Base-by-base conservation (phyloP, 2,329 filamentous ascomycete genomes). In the Colletotrichum eremochloae region DNA sequence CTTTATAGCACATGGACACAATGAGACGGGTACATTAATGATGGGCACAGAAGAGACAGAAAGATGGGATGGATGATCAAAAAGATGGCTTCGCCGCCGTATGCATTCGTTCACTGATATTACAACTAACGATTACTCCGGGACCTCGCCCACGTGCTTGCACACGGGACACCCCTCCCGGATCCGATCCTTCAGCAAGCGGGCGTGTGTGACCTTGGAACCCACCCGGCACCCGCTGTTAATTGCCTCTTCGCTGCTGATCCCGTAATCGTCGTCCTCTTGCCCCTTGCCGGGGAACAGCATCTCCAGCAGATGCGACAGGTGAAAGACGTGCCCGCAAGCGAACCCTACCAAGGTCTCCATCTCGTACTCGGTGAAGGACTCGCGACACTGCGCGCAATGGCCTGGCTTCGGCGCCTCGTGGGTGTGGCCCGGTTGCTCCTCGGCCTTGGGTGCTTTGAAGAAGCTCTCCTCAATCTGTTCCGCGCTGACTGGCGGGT, bases 181-280 rank as follows among this genome's bases (percentile, higher is more conserved):
- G 46, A 96, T 86, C 73, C 90, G 90, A 77, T 95, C 93, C 75
- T 91, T 88, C 72, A 97, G 82, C 67, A 97, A 80, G 74, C 94
- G 89, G 50, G 95, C 95, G 79, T 94, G 94, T 75, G 93, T 96
- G 38, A 97, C 94, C 82, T 98, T 98, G 40, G 92, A 90, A 0
- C 94, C 93, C 8, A 98, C 91, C 65, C 92, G 94, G 68, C 92
- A 86, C 9, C 88, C 87, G 36, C 82, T 81, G 67, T 80, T 81
- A 20, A 83, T 80, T 14, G 82, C 79, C 20, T 81, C 84, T 46
- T 85, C 83, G 52, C 82, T 81, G 3, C 81, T 81, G 20, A 81
- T 83, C 2, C 83, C 83, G 38, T 88, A 82, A 3, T 85, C 83
- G 4, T 84, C 79, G 4, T 84, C 79, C 68, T 91, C 88, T 7